Conservation (phyloP, 2,329 filamentous ascomycete species). For the Colletotrichum sp. region DNA sequence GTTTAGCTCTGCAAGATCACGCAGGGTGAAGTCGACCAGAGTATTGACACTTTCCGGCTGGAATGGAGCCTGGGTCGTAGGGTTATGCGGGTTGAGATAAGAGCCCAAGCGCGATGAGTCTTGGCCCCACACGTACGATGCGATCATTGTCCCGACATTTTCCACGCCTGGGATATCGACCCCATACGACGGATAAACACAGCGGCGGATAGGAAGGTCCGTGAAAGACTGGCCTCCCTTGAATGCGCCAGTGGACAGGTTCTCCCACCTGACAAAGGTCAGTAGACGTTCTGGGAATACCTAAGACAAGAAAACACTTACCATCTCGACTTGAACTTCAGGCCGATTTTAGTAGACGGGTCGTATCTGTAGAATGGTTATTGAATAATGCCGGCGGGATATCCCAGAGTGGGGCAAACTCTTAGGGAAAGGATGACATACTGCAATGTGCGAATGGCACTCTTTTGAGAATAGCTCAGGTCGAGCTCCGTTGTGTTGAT, state of each 20-base stretch:
- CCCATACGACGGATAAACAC: constrained; percentile 36
- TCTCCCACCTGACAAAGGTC: constrained; percentile 21
- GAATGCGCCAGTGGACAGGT: constrained; percentile 24
- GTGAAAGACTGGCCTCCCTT: constrained; percentile 29
- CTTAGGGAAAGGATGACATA: background rate
- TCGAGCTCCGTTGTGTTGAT: constrained; percentile 29
- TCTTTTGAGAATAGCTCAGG: constrained; percentile 30
- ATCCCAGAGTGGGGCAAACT: background rate
- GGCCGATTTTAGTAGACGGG: constrained; percentile 31
- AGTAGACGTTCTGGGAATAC: background rate
- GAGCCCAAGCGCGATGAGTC: constrained; percentile 27
- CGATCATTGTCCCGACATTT: constrained; percentile 27
- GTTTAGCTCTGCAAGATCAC: constrained; percentile 24
- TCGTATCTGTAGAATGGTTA: constrained; percentile 24
- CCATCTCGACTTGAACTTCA: constrained; percentile 33
- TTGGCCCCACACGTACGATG: constrained; percentile 28
- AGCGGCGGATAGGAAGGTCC: constrained; percentile 34
- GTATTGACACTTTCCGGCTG: constrained; percentile 18
- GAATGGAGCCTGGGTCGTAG: constrained; percentile 16
- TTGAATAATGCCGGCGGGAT: background rate
- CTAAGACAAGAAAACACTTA: background rate
- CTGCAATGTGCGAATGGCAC: constrained; percentile 32
- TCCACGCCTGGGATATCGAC: constrained; percentile 14
- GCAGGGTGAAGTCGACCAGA: constrained; percentile 24
- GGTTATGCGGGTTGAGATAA: constrained; percentile 26